Evolutionary conservation across 2,329 filamentous ascomycete species (phyloP), one percentile per base, ranked within the genome.

Genomic region (Penicillium vulpinum): DNA sequence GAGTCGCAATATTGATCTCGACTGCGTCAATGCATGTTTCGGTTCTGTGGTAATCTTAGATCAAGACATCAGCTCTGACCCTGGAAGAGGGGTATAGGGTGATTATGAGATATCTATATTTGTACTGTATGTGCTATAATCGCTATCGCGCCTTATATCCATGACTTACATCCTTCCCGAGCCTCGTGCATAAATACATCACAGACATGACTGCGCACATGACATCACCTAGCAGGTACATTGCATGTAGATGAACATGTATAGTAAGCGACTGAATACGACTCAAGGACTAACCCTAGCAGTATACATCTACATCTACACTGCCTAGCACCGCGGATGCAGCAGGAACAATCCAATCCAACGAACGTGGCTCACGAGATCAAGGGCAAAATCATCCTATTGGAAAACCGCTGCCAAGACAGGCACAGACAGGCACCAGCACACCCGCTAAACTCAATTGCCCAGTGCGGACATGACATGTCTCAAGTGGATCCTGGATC

Each of bases 11-110:
- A 15, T 35, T 33, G 40, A 46, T 40, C 33, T 49, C 29, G 31
- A 36, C 38, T 45, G 46, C 48, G 3, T 46, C 39, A 33, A 39
- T 46, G 54, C 40, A 52, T 46, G 48, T 56, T 40, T 40, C 41
- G 45, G 39, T 44, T 38, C 33, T 40, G 18, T 21, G 13, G 35
- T 53, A 29, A 46, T 22, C 44, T 35, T 24, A 31, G 31, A 31
- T 38, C 36, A 16, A 22, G 21, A 16, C 26, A n/a, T 41, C 50
- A 13, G 50, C 29, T 52, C 21, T 26, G 15, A 41, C 26, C 18
- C 16, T 24, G 21, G 24, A 6, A 7, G 28, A 24, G 22, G 21
- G 22, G 7, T 16, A 35, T 45, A 6, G 18, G 26, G 22, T 9
- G 8, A 43, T 26, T 11, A n/a, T 28, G 24, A 15, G 24, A 43